Percentiles rank a stretch among this genome's conserved stretches.
Conservation (phyloP, 805 yeast species). For the Yarrowia porcina region DNA sequence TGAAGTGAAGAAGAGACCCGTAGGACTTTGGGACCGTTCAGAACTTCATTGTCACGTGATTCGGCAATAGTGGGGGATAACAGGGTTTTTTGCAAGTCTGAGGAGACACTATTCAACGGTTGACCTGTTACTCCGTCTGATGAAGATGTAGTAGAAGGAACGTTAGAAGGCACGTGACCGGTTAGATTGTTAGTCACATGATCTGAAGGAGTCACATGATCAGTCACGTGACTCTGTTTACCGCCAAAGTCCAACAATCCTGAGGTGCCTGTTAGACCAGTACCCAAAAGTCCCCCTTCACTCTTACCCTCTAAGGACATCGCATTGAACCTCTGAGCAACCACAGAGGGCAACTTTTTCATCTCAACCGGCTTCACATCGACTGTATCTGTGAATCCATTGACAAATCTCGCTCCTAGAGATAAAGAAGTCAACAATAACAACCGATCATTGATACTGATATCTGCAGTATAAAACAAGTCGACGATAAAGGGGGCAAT, state of each 20-base stretch:
- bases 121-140: neutral
- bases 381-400: conserved; percentile 49
- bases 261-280: too few species aligned
- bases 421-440: conserved; percentile 64
- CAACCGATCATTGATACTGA: conserved; percentile 76
- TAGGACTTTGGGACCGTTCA: conserved; percentile 35
- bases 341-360: conserved; percentile 45
- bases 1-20: conserved; percentile 35
- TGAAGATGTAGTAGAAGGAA: neutral
- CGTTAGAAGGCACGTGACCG: too few species aligned
- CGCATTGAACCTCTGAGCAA: conserved; percentile 44
- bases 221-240: too few species aligned
- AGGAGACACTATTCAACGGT: conserved; percentile 27
- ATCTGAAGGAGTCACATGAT: too few species aligned
- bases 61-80: conserved; percentile 31
- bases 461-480: conserved; percentile 64
- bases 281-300: neutral
- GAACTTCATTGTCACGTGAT: conserved; percentile 30
- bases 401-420: conserved; percentile 67
- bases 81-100: conserved; percentile 31
- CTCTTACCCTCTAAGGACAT: conserved; percentile 23
- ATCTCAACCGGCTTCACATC: conserved; percentile 38
- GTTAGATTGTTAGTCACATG: too few species aligned
- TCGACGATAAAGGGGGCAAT: conserved; percentile 41
- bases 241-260: neutral